Conservation (phyloP, 177 flowering plant genomes). For the Vitis hybrid region DNA sequence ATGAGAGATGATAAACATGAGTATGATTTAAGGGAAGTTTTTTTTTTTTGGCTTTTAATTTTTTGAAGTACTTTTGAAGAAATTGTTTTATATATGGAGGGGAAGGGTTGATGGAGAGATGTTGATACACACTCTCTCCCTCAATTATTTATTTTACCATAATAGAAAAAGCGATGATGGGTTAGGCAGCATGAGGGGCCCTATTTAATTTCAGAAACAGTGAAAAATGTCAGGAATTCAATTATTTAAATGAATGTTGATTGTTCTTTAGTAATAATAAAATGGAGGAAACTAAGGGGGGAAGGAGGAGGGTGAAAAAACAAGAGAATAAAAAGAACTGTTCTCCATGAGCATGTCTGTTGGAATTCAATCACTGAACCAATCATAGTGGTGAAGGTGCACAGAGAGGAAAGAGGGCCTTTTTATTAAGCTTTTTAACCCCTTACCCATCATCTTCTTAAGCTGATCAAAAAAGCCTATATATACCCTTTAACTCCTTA, state of each 20-base stretch:
- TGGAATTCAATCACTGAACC: slow-evolving; percentile 6
- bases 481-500: too few relatives aligned
- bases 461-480: too few relatives aligned
- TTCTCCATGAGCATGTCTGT: slow-evolving; percentile 7
- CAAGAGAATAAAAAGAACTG: background rate
- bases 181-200: slow-evolving; percentile 8
- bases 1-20: too few relatives aligned
- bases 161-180: slow-evolving; percentile 10
- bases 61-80: too few relatives aligned
- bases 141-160: background rate
- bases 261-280: background rate
- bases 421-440: background rate
- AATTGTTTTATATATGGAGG: too few relatives aligned
- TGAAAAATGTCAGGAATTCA: background rate
- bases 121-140: too few relatives aligned
- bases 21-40: too few relatives aligned
- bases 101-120: too few relatives aligned
- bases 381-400: background rate
- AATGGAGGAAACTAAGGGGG: background rate
- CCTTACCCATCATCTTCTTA: too few relatives aligned
- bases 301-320: background rate
- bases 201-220: background rate
- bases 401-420: background rate
- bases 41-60: too few relatives aligned
- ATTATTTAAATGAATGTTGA: background rate